Conservation (phyloP, 345 rosid species). For the Viola odorata region DNA sequence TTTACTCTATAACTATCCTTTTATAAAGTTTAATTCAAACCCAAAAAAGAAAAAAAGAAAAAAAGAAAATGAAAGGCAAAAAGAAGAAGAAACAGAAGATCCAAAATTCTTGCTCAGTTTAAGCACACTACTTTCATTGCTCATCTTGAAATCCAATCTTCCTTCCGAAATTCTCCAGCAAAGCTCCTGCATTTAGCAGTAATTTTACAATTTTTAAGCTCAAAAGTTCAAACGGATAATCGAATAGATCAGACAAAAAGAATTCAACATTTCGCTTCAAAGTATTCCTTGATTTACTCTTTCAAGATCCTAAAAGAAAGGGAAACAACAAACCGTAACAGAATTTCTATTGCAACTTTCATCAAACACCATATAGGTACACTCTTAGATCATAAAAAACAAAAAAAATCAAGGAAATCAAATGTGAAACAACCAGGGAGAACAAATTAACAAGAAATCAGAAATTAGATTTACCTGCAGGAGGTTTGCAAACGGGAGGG, state of each 20-base stretch:
- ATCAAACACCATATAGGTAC: too few species aligned
- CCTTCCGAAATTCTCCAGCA: conserved; percentile 38
- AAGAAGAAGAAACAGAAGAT: conserved; percentile 7
- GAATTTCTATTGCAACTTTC: background rate
- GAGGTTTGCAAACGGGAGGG: conserved; percentile 75
- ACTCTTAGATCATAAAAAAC: background rate
- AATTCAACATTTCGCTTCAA: too few species aligned
- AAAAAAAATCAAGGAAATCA: background rate
- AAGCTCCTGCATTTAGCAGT: conserved; percentile 22
- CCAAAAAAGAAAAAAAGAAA: background rate
- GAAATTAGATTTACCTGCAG: conserved; percentile 20
- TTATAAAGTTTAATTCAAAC: too few species aligned
- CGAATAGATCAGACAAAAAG: background rate
- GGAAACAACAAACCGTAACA: background rate
- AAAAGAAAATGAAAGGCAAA: background rate
- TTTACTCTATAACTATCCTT: too few species aligned
- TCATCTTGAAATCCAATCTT: conserved; percentile 38
- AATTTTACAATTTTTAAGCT: background rate
- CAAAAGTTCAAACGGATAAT: background rate
- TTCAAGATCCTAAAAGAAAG: background rate
- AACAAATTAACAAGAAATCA: background rate
- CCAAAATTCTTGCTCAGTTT: conserved; percentile 9
- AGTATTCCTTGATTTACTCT: background rate
- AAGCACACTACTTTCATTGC: conserved; percentile 28
- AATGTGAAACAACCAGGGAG: background rate